Base-by-base conservation (phyloP, 331 rosid genomes). In the Rhamnella rubrinervis region DNA sequence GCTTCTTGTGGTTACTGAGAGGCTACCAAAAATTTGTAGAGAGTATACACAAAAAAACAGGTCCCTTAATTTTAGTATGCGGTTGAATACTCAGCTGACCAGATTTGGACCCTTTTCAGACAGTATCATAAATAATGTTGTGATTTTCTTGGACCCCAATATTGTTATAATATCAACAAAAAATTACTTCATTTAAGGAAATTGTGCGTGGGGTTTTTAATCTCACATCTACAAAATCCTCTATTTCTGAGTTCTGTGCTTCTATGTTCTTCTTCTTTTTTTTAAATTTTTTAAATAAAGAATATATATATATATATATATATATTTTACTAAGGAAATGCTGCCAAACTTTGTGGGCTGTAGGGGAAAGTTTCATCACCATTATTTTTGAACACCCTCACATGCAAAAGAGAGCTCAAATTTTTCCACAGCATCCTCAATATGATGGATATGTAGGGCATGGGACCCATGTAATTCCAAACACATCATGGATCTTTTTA, bases 91-190 rank as follows among this genome's bases (percentile, higher is more conserved):
- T 59, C 59, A 66, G 77, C 66, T 78, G 74, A 76, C 85, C 79
- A 60, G 40, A 58, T 82, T 86, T 86, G 87, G 86, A 84, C 41
- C 61, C 68, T 81, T 85, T 75, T 79, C 50, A 56, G 73, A 72
- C 72, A 73, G 8, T 37, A 84, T 80, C 79, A 71, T 67, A 61
- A 78, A 71, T 68, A 63, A 71, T 76, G 78, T 67, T 60, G 55
- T 41, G 40, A 19, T 73, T 63, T 73, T 63, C 65, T 37, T 78
- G 66, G 70, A 50, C 70, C 47, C 47, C 47, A 79, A 63, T 76
- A 77, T 67, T 65, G 68, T 68, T 51, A 49, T 35, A 37, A 76
- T 55, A 62, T 61, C 67, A 72, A 18, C 41, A 31, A 31, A 23
- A 13, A 18, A 1, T 56, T 12, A 7, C 17, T n/a, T 26, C 8